Conservation (phyloP, 345 rosid genomes). For the Turnera subulata region DNA sequence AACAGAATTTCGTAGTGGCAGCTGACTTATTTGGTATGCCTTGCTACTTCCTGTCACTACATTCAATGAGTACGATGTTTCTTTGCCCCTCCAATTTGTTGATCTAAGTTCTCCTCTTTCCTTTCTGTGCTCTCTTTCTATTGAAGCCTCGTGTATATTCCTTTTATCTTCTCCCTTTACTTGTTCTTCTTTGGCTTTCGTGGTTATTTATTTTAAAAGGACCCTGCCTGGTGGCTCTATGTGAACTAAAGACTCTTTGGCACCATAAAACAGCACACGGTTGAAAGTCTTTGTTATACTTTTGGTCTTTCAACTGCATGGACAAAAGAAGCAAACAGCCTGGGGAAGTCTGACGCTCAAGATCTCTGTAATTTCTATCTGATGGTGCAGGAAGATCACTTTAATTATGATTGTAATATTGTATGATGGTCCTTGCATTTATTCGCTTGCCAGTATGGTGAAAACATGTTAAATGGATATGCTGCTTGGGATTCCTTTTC, state of each 20-base stretch:
- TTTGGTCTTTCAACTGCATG: no score
- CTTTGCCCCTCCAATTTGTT: neutral
- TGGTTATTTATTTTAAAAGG: no score
- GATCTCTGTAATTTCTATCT: neutral
- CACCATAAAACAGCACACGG: no score
- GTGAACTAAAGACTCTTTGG: no score
- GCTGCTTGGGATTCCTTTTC: slow-evolving; percentile 55
- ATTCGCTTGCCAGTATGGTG: neutral
- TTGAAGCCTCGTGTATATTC: neutral
- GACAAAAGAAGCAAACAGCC: no score
- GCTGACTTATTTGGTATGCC: neutral
- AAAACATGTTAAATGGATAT: slow-evolving; percentile 32
- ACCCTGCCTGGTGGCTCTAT: no score
- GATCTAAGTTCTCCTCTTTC: neutral
- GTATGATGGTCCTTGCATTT: neutral
- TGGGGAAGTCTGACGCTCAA: neutral
- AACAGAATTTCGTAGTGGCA: neutral
- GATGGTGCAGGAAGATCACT: neutral
- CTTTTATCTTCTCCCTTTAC: no score
- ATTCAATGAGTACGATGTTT: neutral
- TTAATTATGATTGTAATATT: neutral
- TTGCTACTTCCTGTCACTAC: neutral
- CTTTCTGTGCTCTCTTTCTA: neutral
- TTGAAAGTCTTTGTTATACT: no score
- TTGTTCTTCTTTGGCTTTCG: no score